These are phyloP conservation scores for Physcomitrium patens DNA, from an alignment of 225 moss, liverwort and hornwort genomes.

Conservation along the genomic window DNA sequence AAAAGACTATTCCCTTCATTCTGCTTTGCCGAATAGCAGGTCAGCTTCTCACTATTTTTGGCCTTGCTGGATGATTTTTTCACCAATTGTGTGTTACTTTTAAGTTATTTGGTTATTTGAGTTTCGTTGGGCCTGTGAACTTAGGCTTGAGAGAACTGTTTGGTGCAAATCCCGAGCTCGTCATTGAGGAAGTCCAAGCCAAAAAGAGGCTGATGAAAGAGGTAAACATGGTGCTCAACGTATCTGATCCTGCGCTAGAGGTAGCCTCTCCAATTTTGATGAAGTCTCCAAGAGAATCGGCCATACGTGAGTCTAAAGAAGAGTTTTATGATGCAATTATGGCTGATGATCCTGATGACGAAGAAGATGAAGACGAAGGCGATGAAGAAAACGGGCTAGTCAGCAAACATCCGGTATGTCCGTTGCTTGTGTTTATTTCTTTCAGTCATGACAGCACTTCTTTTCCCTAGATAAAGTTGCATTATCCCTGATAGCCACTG, in stretches of 20 bases:
- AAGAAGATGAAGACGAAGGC: slow-evolving; percentile 28
- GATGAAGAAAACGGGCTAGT: no score
- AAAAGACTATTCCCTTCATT: slow-evolving; percentile 52
- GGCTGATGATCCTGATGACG: slow-evolving; percentile 45
- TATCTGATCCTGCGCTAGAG: background rate
- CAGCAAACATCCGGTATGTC: no score
- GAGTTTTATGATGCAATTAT: slow-evolving; percentile 62
- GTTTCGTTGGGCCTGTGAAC: background rate
- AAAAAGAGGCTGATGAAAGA: background rate
- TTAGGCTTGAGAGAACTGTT: slow-evolving; percentile 54
- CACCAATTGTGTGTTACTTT: no score
- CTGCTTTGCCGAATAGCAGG: slow-evolving; percentile 58
- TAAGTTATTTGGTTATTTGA: no score
- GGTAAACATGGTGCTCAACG: background rate
- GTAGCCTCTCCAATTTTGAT: slow-evolving; percentile 1
- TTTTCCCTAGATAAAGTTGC: no score
- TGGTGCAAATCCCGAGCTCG: slow-evolving; percentile 50
- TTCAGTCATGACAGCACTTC: no score
- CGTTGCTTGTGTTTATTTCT: no score
- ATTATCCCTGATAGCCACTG: no score
- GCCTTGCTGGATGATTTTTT: background rate
- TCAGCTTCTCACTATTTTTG: background rate
- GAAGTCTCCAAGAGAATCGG: slow-evolving; percentile 25
- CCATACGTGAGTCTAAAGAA: slow-evolving; percentile 37
- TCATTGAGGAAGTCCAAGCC: slow-evolving; percentile 8